Conservation (phyloP, 208 protist species). For the Herpetomonas tarakana region DNA sequence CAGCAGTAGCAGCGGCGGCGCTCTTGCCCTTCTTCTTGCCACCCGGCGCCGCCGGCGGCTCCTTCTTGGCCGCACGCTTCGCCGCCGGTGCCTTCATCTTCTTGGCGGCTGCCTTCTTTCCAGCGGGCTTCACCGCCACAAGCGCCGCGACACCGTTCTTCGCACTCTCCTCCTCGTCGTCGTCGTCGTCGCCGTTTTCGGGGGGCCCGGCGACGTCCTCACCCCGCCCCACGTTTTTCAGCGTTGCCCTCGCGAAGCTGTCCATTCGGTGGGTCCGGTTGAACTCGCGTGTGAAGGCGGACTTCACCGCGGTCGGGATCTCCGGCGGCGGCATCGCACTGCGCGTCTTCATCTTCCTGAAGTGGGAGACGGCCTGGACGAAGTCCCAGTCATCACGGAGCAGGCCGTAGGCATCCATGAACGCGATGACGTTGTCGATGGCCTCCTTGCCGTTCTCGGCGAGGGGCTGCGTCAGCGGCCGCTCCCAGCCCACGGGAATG, state of each 20-base stretch:
- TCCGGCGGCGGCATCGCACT: slow-evolving; percentile 8
- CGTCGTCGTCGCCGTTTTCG: slow-evolving; percentile 9
- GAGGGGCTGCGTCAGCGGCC: slow-evolving; percentile 52
- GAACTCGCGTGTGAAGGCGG: slow-evolving; percentile 87
- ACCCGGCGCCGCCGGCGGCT: background rate
- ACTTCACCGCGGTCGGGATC: slow-evolving; percentile 79
- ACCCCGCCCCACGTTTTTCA: slow-evolving; percentile 35
- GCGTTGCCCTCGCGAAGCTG: slow-evolving; percentile 57
- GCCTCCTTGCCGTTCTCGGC: slow-evolving; percentile 57
- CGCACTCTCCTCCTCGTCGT: slow-evolving; percentile 14
- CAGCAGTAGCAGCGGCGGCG: background rate
- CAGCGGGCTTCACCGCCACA: slow-evolving; percentile 1
- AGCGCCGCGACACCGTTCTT: background rate
- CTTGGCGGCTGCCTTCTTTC: slow-evolving; percentile 19
- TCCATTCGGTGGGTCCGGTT: slow-evolving; percentile 82
- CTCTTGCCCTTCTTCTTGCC: slow-evolving; percentile 8
- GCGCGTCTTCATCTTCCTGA: slow-evolving; percentile 58
- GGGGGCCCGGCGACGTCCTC: slow-evolving; percentile 14
- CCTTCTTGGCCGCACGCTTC: slow-evolving; percentile 25
- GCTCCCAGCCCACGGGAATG: slow-evolving; percentile 76
- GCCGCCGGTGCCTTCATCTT: slow-evolving; percentile 20
- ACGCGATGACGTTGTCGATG: slow-evolving; percentile 65
- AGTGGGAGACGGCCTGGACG: slow-evolving; percentile 64
- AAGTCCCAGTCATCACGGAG: slow-evolving; percentile 91
- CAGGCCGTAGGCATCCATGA: slow-evolving; percentile 88